phyloP scores from a whole-genome alignment of 345 rosid genomes.

The Triadica sebifera region DNA sequence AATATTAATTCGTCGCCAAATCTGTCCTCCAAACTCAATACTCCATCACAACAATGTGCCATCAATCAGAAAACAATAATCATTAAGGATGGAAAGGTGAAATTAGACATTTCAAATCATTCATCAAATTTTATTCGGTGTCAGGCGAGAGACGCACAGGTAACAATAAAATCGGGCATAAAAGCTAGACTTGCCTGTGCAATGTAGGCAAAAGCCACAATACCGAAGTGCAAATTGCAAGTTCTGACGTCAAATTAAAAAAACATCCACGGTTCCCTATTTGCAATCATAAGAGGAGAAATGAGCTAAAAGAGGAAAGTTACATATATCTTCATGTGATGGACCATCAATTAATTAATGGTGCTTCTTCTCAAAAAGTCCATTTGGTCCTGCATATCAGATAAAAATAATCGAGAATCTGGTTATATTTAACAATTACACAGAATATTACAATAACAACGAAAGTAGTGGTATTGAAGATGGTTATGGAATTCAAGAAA shows the following conservation, averaged over 20 bases:
- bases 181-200: slow-evolving; percentile 6
- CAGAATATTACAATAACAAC: neutral
- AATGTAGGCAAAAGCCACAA: slow-evolving; percentile 1
- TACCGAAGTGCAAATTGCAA: neutral
- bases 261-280: neutral
- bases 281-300: neutral
- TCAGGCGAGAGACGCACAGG: neutral
- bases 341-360: slow-evolving; percentile 30
- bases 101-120: neutral
- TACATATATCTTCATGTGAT: neutral
- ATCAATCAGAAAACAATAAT: neutral
- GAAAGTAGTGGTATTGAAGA: neutral
- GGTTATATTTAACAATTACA: neutral
- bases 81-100: neutral
- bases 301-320: neutral
- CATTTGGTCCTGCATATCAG: slow-evolving; percentile 72
- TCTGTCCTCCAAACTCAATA: neutral
- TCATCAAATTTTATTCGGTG: neutral
- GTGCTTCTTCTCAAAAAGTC: slow-evolving; percentile 68
- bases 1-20: too few species aligned
- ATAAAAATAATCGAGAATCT: neutral
- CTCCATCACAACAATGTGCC: neutral
- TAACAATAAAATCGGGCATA: neutral
- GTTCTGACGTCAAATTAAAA: slow-evolving; percentile 3
- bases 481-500: neutral